Percentiles rank a stretch among this genome's conserved stretches.
phyloP scores from a whole-genome alignment of 768 basidiomycete species.

The Suillus sp. region DNA sequence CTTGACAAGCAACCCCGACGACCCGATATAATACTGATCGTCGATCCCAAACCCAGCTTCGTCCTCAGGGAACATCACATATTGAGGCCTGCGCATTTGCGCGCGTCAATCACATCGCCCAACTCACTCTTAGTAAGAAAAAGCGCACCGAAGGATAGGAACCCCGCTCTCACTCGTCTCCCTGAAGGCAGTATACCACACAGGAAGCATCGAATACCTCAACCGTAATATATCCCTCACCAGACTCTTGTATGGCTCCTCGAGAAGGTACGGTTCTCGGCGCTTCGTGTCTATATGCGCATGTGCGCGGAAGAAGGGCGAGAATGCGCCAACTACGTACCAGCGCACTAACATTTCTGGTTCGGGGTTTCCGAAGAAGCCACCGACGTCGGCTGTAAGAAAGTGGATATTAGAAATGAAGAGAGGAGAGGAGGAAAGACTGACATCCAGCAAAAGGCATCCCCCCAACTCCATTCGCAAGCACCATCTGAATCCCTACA shows the following conservation, averaged over 20 bases:
- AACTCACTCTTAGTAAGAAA: not conserved
- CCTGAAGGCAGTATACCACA: slow-evolving; percentile 98
- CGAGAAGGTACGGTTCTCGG: slow-evolving; percentile 91
- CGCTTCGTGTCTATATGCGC: slow-evolving; percentile 98
- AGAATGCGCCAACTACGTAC: slow-evolving; percentile 95
- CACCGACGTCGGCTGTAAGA: slow-evolving; percentile 88
- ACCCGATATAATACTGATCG: slow-evolving; percentile 92
- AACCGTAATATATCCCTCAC: slow-evolving; percentile 77
- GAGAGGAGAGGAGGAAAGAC: slow-evolving; percentile 30
- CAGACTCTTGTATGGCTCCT: slow-evolving; percentile 86
- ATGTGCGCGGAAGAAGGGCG: slow-evolving; percentile 98
- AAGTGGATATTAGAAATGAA: not conserved
- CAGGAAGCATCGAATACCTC: slow-evolving; percentile 83
- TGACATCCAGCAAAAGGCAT: slow-evolving; percentile 90
- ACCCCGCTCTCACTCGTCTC: slow-evolving; percentile 81
- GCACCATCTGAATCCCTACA: slow-evolving; percentile 90
- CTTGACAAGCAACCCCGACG: slow-evolving; percentile 87
- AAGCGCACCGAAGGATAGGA: slow-evolving; percentile 76
- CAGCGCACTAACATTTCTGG: slow-evolving; percentile 94
- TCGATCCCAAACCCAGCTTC: slow-evolving; percentile 83
- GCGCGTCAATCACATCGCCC: not conserved
- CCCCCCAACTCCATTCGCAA: slow-evolving; percentile 85
- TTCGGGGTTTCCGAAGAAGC: slow-evolving; percentile 97
- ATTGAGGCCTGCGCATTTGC: slow-evolving; percentile 77
- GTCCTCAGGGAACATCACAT: slow-evolving; percentile 90